Base-by-base conservation (phyloP, 2,329 filamentous ascomycete genomes). In the Aspergillus awamori region DNA sequence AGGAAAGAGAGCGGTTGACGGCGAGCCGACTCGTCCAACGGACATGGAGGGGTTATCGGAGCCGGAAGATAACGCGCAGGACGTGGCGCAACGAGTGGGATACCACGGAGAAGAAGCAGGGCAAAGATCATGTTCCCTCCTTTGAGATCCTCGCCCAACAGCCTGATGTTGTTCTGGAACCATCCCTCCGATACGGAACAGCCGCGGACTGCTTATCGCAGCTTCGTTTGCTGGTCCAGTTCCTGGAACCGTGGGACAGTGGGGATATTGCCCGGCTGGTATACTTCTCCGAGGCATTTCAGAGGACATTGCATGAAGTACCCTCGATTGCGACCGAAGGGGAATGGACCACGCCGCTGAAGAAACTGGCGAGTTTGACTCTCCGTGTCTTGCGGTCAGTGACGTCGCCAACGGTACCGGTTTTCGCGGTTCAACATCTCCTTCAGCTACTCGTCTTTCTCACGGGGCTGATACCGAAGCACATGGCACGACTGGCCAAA, bases 21-120 rank as follows among this genome's bases (percentile, higher is more conserved):
- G 92, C 93, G 4, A 86, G 87, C 13, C 88, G 85, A 67, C 84
- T 80, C 53, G 87, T 98, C 66, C 95, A 98, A 75, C 85, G 86
- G 66, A 81, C 85, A 76, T 98, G 93, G 93, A 86, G 94, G 74
- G 93, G 93, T 13, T 85, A 96, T 75, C 83, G 76, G 59, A 82
- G 80, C 61, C 86, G 93, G 68, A 83, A 80, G 62, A 73, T 76
- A 54, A 80, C 91, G 63, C 86, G 86, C 65, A 77, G 83, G 51
- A 70, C 72, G 58, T 87, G 86, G 78, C 84, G 90, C 64, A 73
- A 76, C 54, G 76, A 84, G 43, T 91, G 92, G 79, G 90, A 93
- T 75, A 71, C 78, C 8, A 72, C 85, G 36, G 88, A 89, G 68
- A 70, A 69, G 33, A 36, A 15, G 56, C 66, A 69, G 63, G 76